These are phyloP conservation scores for Sequoia sempervirens DNA, from an alignment of 75 land plant species.

Conservation along the genomic window DNA sequence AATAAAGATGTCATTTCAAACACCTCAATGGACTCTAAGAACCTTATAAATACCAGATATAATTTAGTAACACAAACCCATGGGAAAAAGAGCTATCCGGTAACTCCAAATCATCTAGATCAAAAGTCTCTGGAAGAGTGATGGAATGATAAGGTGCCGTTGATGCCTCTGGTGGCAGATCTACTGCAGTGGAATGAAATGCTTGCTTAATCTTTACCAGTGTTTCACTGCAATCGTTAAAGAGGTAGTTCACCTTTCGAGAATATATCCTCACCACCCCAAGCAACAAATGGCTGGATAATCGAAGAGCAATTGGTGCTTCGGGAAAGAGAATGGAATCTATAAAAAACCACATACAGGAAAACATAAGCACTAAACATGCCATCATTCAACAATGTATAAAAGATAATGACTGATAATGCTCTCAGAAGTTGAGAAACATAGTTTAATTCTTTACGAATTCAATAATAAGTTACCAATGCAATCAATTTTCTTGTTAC, in stretches of 20 bases:
- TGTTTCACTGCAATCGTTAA: constrained; percentile 97
- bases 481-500: not conserved
- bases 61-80: constrained; percentile 41
- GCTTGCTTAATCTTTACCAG: constrained; percentile 94
- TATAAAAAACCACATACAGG: constrained; percentile 16
- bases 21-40: constrained; percentile 2
- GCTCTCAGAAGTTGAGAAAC: not conserved
- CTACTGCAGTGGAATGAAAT: constrained; percentile 90
- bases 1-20: not conserved
- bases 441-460: not conserved
- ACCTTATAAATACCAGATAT: not conserved
- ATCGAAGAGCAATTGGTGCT: constrained; percentile 90
- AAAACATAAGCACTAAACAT: not conserved
- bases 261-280: constrained; percentile 99
- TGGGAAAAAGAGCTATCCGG: constrained; percentile 55
- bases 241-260: constrained; percentile 94
- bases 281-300: constrained; percentile 94
- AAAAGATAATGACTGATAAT: not conserved
- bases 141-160: constrained; percentile 98
- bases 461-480: not conserved
- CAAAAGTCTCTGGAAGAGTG: constrained; percentile 96
- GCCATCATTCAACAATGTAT: not conserved
- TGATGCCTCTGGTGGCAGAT: constrained; percentile 97
- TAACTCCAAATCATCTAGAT: constrained; percentile 96
- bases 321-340: constrained; percentile 97